Base-by-base conservation (phyloP, 2,329 filamentous ascomycete genomes). In the Phialemoniopsis sp. region DNA sequence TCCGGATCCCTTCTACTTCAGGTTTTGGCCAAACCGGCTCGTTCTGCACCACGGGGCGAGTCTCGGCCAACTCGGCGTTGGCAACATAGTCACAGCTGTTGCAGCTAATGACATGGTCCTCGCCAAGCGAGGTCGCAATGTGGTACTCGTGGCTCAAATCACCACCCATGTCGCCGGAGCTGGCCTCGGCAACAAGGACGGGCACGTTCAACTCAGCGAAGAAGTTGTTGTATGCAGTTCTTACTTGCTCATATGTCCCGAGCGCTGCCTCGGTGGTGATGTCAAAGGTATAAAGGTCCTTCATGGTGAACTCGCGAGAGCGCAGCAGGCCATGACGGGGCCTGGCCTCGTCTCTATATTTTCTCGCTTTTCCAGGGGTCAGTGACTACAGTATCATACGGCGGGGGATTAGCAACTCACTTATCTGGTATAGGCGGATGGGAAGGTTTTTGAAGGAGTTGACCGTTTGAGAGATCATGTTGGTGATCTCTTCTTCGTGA, bases 261-360 rank as follows among this genome's bases (percentile, higher is more conserved):
- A 90, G 67, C 2, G 91, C 91, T n/a, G 77, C 67, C 18, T 76
- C 64, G 1, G 71, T 58, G 4, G 74, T 83, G 29, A 73, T 66
- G 55, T 98, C 93, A 55, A 98, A 98, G 0, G 90, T 96, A 59
- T 98, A 98, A 1, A 98, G 75, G 60, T 98, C 93, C 62, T 98
- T 98, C 93, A 98, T 98, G 50, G 89, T 66, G 53, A 98, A 98
- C 55, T 98, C 93, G 45, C 89, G 82, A 1, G 88, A 86, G 9
- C 93, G 82, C 8, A 98, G 70, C 3, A 98, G 71, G 12, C 93
- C 93, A 51, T 95, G 87, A 26, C 93, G 79, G 15, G 93, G 93
- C 18, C 93, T 78, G 41, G 85, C 77, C 63, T 98, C 93, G 64
- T 98, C 93, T 36, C 93, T 81, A 56, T 97, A 98, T 62, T 98